These are phyloP conservation scores for Leucoagaricus sp. DNA, from an alignment of 1,284 basidiomycete genomes.

Conservation along the genomic window DNA sequence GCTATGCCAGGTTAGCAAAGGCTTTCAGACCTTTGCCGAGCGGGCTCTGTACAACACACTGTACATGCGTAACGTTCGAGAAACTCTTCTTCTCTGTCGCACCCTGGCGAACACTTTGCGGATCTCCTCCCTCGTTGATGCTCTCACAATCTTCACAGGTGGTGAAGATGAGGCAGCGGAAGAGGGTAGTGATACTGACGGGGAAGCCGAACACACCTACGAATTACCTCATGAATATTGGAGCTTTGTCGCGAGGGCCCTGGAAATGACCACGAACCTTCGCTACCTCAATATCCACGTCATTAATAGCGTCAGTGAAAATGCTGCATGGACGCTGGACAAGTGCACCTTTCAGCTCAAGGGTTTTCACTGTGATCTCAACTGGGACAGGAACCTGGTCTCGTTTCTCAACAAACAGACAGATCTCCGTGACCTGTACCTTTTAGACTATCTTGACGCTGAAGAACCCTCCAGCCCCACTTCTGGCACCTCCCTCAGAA, in stretches of 20 bases:
- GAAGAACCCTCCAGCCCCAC: constrained; percentile 17
- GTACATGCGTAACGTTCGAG: constrained; percentile 39
- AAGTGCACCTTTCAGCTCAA: constrained; percentile 51
- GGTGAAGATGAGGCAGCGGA: constrained; percentile 21
- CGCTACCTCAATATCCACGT: constrained; percentile 55
- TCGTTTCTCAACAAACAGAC: constrained; percentile 54
- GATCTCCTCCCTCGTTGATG: constrained; percentile 50
- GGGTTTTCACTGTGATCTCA: constrained; percentile 63
- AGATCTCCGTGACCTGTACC: constrained; percentile 54
- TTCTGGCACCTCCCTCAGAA: constrained; percentile 15
- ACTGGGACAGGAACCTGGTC: constrained; percentile 58
- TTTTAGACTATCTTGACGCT: constrained; percentile 54
- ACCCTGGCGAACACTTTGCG: constrained; percentile 47
- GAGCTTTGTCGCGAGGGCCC: constrained; percentile 46
- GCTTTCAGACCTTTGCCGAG: constrained; percentile 55
- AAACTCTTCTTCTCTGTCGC: constrained; percentile 45
- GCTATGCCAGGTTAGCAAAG: constrained; percentile 56
- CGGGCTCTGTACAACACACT: constrained; percentile 60
- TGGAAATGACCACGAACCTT: constrained; percentile 44
- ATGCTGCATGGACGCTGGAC: constrained; percentile 53
- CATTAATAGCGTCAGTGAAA: constrained; percentile 38
- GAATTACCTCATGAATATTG: constrained; percentile 47
- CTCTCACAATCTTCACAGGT: constrained; percentile 47
- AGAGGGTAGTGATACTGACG: constrained; percentile 19
- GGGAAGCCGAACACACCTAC: constrained; percentile 5